Percentiles rank a stretch among this genome's conserved stretches.
phyloP scores from a whole-genome alignment of 2,329 filamentous ascomycete species.

The Alternaria ventricosa region DNA sequence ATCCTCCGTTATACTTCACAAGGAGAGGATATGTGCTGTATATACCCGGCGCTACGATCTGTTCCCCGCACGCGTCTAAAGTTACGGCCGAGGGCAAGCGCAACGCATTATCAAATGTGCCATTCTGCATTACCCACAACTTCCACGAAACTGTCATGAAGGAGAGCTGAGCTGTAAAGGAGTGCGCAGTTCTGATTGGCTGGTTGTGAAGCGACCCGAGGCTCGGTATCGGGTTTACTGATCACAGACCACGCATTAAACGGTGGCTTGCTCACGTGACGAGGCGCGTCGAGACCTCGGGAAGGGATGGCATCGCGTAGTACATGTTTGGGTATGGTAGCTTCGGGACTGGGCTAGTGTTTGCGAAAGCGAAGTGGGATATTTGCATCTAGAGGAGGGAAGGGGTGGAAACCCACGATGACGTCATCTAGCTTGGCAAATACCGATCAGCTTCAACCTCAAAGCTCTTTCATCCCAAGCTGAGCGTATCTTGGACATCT shows the following conservation, averaged over 20 bases:
- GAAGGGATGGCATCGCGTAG: neutral
- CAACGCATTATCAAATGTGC: neutral
- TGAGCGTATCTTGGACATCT: neutral
- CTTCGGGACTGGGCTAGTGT: neutral
- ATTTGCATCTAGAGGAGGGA: neutral
- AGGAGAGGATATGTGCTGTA: neutral
- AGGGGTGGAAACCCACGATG: neutral
- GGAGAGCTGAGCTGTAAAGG: neutral
- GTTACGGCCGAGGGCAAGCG: neutral
- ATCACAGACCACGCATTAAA: neutral
- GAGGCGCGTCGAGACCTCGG: neutral
- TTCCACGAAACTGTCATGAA: neutral
- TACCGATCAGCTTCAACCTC: neutral
- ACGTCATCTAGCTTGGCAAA: neutral
- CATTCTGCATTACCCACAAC: neutral
- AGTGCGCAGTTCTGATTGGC: neutral
- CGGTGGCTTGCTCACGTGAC: neutral
- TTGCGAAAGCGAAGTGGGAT: neutral
- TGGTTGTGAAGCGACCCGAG: neutral
- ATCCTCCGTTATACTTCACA: neutral
- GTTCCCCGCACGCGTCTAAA: neutral
- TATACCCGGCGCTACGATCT: neutral
- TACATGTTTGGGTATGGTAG: neutral
- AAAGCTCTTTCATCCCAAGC: neutral
- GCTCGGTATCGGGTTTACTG: conserved; percentile 2